Evolutionary conservation across 176 grass and related monocot genomes (phyloP).

Genomic region (Alloteropsis semialata): DNA sequence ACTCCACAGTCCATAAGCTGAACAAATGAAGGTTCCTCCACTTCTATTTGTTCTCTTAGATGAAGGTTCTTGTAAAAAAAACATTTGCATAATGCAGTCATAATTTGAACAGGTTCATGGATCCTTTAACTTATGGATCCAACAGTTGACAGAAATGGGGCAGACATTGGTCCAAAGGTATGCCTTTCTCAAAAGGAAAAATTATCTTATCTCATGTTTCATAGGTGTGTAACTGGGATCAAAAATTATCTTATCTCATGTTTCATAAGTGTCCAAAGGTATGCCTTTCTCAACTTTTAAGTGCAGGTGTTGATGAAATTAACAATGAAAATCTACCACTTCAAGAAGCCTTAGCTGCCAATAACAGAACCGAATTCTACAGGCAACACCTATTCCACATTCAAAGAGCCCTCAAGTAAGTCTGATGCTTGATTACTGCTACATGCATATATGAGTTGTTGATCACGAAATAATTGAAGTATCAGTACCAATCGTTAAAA

Average conservation of each 20-base stretch:
- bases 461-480: background rate
- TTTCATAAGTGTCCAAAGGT: background rate
- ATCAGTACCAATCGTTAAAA: background rate
- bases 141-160: slow-evolving; percentile 70
- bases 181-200: background rate
- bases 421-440: background rate
- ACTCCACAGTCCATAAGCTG: too few relatives aligned
- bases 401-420: slow-evolving; percentile 58
- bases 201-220: background rate
- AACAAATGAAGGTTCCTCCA: too few relatives aligned
- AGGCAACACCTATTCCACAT: slow-evolving; percentile 55
- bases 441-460: background rate
- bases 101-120: slow-evolving; percentile 78
- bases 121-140: slow-evolving; percentile 64
- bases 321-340: slow-evolving; percentile 53
- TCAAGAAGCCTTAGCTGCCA: slow-evolving; percentile 62
- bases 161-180: slow-evolving; percentile 78
- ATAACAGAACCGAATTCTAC: slow-evolving; percentile 67
- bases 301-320: slow-evolving; percentile 69
- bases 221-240: background rate
- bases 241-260: background rate
- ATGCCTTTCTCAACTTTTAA: too few relatives aligned
- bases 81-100: background rate
- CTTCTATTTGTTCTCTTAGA: too few relatives aligned
- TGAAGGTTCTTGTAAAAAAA: background rate